Percentiles rank a stretch among this genome's conserved stretches.
phyloP scores from a whole-genome alignment of 495 filamentous ascomycete species.

The Wilcoxina mikolae region DNA sequence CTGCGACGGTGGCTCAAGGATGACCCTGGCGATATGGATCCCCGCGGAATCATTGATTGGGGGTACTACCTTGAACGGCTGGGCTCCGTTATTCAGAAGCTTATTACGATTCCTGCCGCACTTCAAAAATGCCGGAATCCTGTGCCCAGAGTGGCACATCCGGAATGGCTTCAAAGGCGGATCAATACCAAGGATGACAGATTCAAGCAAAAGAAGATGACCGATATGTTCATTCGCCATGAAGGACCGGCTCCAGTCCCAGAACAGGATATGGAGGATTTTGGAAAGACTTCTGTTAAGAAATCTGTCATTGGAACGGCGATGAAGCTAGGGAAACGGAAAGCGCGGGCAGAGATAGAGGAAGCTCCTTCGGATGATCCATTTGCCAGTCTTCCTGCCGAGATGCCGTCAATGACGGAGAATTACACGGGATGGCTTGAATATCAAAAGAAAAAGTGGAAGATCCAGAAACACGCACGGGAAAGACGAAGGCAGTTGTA shows the following conservation, averaged over 20 bases:
- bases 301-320: constrained; percentile 53
- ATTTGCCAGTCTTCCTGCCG: constrained; percentile 65
- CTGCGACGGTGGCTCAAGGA: constrained; percentile 90
- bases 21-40: constrained; percentile 86
- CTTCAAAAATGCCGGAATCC: constrained; percentile 90
- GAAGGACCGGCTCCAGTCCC: constrained; percentile 22
- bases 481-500: constrained; percentile 80
- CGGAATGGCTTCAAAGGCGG: constrained; percentile 86
- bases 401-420: constrained; percentile 72
- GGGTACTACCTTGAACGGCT: constrained; percentile 90
- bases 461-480: constrained; percentile 86
- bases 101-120: constrained; percentile 95
- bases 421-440: constrained; percentile 81
- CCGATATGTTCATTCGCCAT: constrained; percentile 68
- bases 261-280: constrained; percentile 70
- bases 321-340: constrained; percentile 62
- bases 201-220: constrained; percentile 97
- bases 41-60: constrained; percentile 81
- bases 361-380: constrained; percentile 53
- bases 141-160: constrained; percentile 81
- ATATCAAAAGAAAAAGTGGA: constrained; percentile 99
- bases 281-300: constrained; percentile 44
- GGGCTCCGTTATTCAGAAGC: constrained; percentile 91
- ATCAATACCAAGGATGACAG: constrained; percentile 92
- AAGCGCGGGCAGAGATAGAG: constrained; percentile 52